Base-by-base conservation (phyloP, 2,329 filamentous ascomycete genomes). In the Hymenoscyphus fraxineus region DNA sequence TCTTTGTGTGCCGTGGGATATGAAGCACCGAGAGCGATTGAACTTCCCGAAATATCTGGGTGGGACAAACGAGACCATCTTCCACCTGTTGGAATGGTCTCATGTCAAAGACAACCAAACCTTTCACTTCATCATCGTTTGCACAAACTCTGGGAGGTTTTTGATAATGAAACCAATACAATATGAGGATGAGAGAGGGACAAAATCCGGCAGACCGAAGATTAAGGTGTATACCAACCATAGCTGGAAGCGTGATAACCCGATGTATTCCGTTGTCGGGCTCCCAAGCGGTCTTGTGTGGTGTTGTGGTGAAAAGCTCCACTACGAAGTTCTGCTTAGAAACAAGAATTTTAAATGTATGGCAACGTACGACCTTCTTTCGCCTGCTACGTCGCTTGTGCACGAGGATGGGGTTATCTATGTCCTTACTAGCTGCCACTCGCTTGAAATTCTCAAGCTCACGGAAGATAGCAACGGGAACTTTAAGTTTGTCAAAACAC, bases 111-210 rank as follows among this genome's bases (percentile, higher is more conserved):
- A 84, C 44, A 80, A 79, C n/a, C 84, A 82, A 63, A 80, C 77
- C 0, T 89, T 88, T 75, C 80, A 83, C 1, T 89, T 87, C 71
- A 79, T 92, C 39, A 80, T 91, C 15, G 81, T 90, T 12, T 81
- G 84, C 3, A 85, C 84, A 0, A 80, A 79, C 39, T 76, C 77
- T 10, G 86, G 86, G 1, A 78, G 81, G 5, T 76, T 90, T 13
- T 71, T 87, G 22, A 80, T 90, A 7, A 79, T 88, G 78, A 83
- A 6, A 78, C 80, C 15, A 68, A 73, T 61, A 73, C 75, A 4
- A 71, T 69, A 2, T 70, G 67, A 5, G 67, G 67, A 32, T 38
- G 31, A 59, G 40, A 40, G 31, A 38, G 41, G 41, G 32, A 22
- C 39, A 58, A 12, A 19, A 19, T 31, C 32, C n/a, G 59, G 12